Evolutionary conservation across 2,329 filamentous ascomycete genomes (phyloP).

Genomic region (Ophiostoma sp.): DNA sequence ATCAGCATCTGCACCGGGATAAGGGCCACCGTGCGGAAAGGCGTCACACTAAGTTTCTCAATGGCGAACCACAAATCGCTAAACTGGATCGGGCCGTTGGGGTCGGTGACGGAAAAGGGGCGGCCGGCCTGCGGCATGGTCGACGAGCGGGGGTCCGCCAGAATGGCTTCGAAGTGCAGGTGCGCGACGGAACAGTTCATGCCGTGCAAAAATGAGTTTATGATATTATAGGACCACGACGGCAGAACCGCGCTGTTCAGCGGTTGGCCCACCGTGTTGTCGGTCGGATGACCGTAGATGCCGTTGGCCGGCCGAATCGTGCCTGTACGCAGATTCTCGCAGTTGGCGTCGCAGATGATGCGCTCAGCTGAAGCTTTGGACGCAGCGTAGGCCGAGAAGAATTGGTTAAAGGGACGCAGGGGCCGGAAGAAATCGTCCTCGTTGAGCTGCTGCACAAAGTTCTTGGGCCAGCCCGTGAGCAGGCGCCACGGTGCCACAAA

Average conservation of each 20-base stretch:
- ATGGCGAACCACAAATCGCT: constrained; percentile 41
- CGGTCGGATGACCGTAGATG: constrained; percentile 53
- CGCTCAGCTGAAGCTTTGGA: constrained; percentile 50
- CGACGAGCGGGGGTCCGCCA: constrained; percentile 34
- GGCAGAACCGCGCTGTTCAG: constrained; percentile 42
- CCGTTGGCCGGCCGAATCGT: constrained; percentile 54
- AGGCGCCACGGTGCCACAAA: constrained; percentile 45
- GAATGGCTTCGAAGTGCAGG: constrained; percentile 44
- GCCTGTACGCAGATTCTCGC: constrained; percentile 48
- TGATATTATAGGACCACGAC: constrained; percentile 45
- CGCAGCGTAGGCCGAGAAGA: constrained; percentile 49
- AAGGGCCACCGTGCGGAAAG: constrained; percentile 38
- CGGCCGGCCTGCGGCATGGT: constrained; percentile 39
- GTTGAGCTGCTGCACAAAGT: constrained; percentile 45
- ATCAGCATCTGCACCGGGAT: constrained; percentile 41
- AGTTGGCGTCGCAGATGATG: constrained; percentile 42
- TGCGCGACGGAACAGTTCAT: constrained; percentile 46
- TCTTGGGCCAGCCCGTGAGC: constrained; percentile 38
- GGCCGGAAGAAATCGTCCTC: constrained; percentile 44
- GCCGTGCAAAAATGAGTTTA: constrained; percentile 45
- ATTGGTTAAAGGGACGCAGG: constrained; percentile 42
- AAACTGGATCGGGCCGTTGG: constrained; percentile 44
- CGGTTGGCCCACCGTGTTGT: constrained; percentile 48
- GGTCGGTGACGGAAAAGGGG: constrained; percentile 46
- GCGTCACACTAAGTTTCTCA: constrained; percentile 39